These are phyloP conservation scores for Gentiana macrophylla DNA, from an alignment of 257 asterid species.

Conservation along the genomic window DNA sequence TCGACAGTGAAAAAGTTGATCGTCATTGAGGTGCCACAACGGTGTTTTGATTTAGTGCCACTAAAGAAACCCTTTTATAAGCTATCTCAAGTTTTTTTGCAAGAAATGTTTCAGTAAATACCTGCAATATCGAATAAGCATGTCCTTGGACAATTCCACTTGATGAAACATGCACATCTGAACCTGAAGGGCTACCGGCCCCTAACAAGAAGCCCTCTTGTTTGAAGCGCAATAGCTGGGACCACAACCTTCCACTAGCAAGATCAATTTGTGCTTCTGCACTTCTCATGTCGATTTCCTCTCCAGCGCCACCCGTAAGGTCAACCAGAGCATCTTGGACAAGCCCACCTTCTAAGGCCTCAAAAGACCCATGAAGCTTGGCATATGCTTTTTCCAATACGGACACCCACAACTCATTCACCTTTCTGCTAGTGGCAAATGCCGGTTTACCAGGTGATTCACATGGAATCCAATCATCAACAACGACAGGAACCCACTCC, in stretches of 20 bases:
- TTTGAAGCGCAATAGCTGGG: slow-evolving; percentile 85
- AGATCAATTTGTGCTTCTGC: slow-evolving; percentile 92
- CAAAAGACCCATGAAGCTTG: slow-evolving; percentile 96
- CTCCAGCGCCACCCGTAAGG: slow-evolving; percentile 99
- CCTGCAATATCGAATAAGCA: slow-evolving; percentile 97
- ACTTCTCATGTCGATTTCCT: slow-evolving; percentile 99
- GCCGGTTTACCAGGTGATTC: slow-evolving; percentile 98
- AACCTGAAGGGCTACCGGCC: slow-evolving; percentile 99
- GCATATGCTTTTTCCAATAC: slow-evolving; percentile 94
- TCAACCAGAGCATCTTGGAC: slow-evolving; percentile 99
- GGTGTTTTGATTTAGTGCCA: too few species aligned
- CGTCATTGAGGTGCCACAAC: too few species aligned
- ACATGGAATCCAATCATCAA: slow-evolving; percentile 99
- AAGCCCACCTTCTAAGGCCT: slow-evolving; percentile 99
- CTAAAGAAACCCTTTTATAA: neutral
- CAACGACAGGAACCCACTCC: slow-evolving; percentile 99
- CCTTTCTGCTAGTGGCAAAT: slow-evolving; percentile 92
- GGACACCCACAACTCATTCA: slow-evolving; percentile 90
- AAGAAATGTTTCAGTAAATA: slow-evolving; percentile 11
- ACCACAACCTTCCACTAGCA: slow-evolving; percentile 98
- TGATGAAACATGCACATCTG: slow-evolving; percentile 93
- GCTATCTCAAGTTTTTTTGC: neutral
- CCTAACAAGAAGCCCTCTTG: slow-evolving; percentile 94
- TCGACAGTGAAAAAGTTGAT: too few species aligned
- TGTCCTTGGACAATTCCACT: slow-evolving; percentile 99